Evolutionary conservation across 2,329 filamentous ascomycete genomes (phyloP).

Genomic region (Alternaria dauci): DNA sequence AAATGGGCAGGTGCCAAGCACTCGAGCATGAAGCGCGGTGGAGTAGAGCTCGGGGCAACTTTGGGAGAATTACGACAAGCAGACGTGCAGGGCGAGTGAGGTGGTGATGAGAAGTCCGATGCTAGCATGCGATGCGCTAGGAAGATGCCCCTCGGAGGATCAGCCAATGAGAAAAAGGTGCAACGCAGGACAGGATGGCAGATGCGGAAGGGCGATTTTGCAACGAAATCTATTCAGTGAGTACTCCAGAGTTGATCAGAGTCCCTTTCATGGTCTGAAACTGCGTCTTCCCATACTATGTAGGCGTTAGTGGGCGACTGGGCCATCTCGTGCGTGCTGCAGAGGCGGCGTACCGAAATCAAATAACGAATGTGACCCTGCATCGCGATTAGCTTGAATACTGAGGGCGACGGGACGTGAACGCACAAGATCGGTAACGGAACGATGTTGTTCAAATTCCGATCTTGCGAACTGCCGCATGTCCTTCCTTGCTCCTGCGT

Average conservation of each 20-base stretch:
- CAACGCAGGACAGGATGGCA: not conserved
- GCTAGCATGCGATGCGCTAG: slow-evolving; percentile 23
- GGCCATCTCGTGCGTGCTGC: not conserved
- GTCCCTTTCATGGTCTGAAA: slow-evolving; percentile 58
- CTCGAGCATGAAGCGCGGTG: not conserved
- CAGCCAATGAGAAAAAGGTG: slow-evolving; percentile 16
- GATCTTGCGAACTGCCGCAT: slow-evolving; percentile 58
- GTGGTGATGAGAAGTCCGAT: slow-evolving; percentile 1
- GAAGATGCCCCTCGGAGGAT: slow-evolving; percentile 20
- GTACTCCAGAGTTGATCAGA: slow-evolving; percentile 45
- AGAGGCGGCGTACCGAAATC: slow-evolving; percentile 50
- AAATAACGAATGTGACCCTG: slow-evolving; percentile 59
- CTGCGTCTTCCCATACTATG: slow-evolving; percentile 59
- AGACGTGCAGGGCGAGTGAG: slow-evolving; percentile 1
- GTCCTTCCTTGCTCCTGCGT: slow-evolving; percentile 47
- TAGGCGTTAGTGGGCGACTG: slow-evolving; percentile 5
- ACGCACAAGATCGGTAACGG: slow-evolving; percentile 58
- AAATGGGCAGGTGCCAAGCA: not conserved
- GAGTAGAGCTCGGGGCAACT: not conserved
- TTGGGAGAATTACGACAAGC: not conserved
- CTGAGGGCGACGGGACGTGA: no score
- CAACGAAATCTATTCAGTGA: slow-evolving; percentile 28
- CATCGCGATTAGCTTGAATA: slow-evolving; percentile 10
- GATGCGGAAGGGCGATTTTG: slow-evolving; percentile 8
- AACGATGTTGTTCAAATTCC: slow-evolving; percentile 59